Conservation (phyloP, 768 basidiomycete genomes). For the Boletales sp. region DNA sequence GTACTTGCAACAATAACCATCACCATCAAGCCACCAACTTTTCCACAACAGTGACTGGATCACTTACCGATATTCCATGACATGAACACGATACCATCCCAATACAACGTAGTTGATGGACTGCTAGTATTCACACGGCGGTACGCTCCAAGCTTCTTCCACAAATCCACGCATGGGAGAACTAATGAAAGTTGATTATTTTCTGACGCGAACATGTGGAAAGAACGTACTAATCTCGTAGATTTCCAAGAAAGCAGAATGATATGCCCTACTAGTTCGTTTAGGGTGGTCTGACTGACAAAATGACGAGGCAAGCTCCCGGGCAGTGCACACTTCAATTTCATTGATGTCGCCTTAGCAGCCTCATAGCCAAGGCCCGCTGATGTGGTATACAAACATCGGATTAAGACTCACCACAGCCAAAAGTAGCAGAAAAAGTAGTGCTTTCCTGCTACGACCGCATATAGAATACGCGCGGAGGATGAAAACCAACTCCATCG, state of each 20-base stretch:
- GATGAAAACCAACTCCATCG: conserved; percentile 19
- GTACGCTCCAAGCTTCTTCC: conserved; percentile 23
- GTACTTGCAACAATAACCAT: conserved; percentile 10
- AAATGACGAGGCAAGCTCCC: conserved; percentile 16
- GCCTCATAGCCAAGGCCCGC: conserved; percentile 1
- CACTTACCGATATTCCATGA: conserved; percentile 17
- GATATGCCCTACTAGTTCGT: not conserved
- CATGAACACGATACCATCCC: conserved; percentile 29
- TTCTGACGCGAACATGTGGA: not conserved
- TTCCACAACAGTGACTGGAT: not conserved
- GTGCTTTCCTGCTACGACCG: conserved; percentile 14
- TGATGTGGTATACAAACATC: not conserved
- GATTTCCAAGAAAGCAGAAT: conserved; percentile 13
- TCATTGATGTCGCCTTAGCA: conserved; percentile 7
- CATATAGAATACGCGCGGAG: conserved; percentile 27
- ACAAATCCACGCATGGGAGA: conserved; percentile 23
- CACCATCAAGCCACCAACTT: not conserved
- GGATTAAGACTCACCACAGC: conserved; percentile 12
- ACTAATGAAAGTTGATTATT: conserved; percentile 8
- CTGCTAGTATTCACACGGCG: conserved; percentile 14
- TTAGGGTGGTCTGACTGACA: conserved; percentile 7
- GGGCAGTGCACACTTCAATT: conserved; percentile 10
- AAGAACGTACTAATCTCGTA: conserved; percentile 22
- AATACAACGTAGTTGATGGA: conserved; percentile 20
- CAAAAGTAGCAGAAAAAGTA: conserved; percentile 15